A percentile compares a stretch with the other conserved stretches of the same genome.
These are phyloP conservation scores for Mortierella sp. DNA, from an alignment of 371 early-diverging fungal species.

Conservation along the genomic window DNA sequence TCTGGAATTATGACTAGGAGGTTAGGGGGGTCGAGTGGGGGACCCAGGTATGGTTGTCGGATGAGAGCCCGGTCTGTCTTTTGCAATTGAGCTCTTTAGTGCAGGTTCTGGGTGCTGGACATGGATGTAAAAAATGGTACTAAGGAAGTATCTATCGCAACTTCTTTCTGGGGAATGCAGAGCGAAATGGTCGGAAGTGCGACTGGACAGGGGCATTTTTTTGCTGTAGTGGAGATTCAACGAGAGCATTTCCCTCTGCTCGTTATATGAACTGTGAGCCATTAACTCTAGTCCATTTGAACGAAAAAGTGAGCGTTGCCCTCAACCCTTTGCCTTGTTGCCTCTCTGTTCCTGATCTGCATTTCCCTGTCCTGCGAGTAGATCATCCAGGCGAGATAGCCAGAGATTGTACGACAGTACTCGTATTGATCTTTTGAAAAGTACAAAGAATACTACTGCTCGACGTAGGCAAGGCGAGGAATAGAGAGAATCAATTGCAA, in stretches of 20 bases:
- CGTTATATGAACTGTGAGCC: conserved; percentile 15
- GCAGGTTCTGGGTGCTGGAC: background rate
- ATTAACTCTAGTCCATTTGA: conserved; percentile 24
- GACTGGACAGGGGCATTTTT: background rate
- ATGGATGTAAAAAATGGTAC: background rate
- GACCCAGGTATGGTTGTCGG: conserved; percentile 1
- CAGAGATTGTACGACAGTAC: background rate
- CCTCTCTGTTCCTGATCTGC: conserved; percentile 8
- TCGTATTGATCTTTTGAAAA: no score
- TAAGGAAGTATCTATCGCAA: background rate
- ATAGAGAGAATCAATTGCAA: background rate
- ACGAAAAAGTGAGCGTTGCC: background rate
- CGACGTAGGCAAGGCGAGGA: background rate
- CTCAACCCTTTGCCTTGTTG: background rate
- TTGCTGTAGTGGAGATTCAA: background rate
- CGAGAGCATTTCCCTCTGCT: conserved; percentile 2
- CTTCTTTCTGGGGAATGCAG: background rate
- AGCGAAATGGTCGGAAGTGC: background rate
- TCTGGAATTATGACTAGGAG: conserved; percentile 1
- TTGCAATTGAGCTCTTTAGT: background rate
- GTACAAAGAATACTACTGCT: no score
- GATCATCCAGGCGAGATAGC: background rate
- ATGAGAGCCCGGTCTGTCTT: background rate
- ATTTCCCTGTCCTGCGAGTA: background rate
- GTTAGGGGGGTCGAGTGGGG: background rate